phyloP scores from a whole-genome alignment of 305 asterid species.

The Plantago coronopus region DNA sequence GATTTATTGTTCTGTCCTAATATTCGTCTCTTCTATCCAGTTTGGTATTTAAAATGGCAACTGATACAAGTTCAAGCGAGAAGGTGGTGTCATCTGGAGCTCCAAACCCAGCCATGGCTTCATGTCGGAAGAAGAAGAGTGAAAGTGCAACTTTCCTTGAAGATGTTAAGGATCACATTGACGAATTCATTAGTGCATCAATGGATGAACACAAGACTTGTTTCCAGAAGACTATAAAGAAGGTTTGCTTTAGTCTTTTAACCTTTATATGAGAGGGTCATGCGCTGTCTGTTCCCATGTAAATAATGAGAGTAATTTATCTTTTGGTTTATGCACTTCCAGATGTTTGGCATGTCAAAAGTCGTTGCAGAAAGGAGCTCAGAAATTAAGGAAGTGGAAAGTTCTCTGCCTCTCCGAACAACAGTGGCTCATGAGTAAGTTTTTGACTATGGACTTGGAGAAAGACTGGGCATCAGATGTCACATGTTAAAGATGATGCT shows the following conservation, averaged over 20 bases:
- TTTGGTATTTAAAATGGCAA: conserved; percentile 34
- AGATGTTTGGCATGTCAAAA: conserved; percentile 95
- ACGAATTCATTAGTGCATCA: conserved; percentile 78
- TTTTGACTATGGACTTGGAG: conserved; percentile 18
- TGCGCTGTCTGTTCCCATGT: not conserved
- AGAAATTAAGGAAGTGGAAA: conserved; percentile 56
- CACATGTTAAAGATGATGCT: conserved; percentile 1
- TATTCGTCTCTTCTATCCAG: too few relatives aligned
- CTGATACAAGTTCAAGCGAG: conserved; percentile 30
- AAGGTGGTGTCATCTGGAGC: conserved; percentile 33
- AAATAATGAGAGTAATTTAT: conserved; percentile 12
- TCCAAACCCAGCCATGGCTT: conserved; percentile 33
- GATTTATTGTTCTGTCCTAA: too few relatives aligned
- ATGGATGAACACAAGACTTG: conserved; percentile 94
- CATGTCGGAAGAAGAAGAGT: conserved; percentile 70
- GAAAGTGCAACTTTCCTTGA: conserved; percentile 60
- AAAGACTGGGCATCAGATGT: not conserved
- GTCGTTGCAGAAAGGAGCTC: conserved; percentile 64
- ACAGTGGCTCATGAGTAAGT: conserved; percentile 44
- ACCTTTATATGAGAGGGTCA: not conserved
- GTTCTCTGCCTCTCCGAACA: conserved; percentile 70
- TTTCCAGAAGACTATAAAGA: conserved; percentile 76
- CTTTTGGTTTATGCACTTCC: conserved; percentile 6
- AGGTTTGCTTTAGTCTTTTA: conserved; percentile 36
- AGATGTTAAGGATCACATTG: conserved; percentile 78